Base-by-base conservation (phyloP, 768 basidiomycete genomes). In the Podaxis sp. region DNA sequence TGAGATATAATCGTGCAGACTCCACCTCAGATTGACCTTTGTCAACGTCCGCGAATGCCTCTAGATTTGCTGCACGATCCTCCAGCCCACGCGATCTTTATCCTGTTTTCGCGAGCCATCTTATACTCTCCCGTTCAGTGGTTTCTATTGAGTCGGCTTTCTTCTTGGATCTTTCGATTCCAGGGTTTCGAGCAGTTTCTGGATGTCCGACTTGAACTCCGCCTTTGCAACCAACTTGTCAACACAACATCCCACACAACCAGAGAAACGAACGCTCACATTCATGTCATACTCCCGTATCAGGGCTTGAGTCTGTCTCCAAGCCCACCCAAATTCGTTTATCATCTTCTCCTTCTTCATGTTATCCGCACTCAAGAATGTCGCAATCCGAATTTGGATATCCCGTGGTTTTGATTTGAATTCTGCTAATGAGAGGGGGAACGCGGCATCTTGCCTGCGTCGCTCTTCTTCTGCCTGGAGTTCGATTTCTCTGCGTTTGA, bases 261-360 rank as follows among this genome's bases (percentile, higher is more conserved):
- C 22, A 57, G 43, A 19, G 25, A 38, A 61, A 40, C 22, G 15
- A 61, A 40, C 33, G 36, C 64, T 61, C 43, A 65, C 64, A 38
- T 61, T 57, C 25, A 11, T 47, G 4, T 19, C 40, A 50, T 43
- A 58, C 19, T 65, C 60, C n/a, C 55, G 7, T 24, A 38, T 50
- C 41, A 65, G n/a, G 4, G 50, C 25, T 7, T 61, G 27, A 24
- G 59, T 60, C 43, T 57, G 40, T 55, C 56, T 53, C 60, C 56
- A 65, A 2, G 60, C 51, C 64, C 64, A 65, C 4, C 55, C 56
- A 55, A 62, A 65, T 19, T 65, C 52, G 19, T 43, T 52, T 61
- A 62, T 57, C 64, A 65, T 62, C 49, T 19, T 43, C n/a, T 65
- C 64, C 46, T 49, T 57, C 24, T 38, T 58, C 15, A 13, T n/a